Percentiles rank a stretch among this genome's conserved stretches.
phyloP scores from a whole-genome alignment of 345 rosid species.

The Raphanus raphanistrum region DNA sequence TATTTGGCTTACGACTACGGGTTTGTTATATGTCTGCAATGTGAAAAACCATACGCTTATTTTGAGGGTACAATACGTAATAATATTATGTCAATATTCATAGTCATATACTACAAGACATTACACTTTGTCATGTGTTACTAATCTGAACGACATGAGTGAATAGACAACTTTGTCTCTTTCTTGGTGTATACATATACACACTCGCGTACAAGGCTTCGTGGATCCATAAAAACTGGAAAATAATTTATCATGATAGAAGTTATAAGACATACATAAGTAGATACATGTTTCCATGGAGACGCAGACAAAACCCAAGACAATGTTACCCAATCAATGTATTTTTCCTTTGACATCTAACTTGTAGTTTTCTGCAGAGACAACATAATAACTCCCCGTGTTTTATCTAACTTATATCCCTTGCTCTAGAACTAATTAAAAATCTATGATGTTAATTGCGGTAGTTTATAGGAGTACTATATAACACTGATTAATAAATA shows the following conservation, averaged over 20 bases:
- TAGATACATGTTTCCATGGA: constrained; percentile 34
- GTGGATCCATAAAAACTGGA: constrained; percentile 34
- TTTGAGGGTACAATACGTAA: constrained; percentile 9
- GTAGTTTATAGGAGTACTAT: neutral
- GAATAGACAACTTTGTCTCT: constrained; percentile 34
- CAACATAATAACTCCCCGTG: constrained; percentile 3
- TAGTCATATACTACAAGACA: constrained; percentile 34
- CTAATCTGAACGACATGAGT: constrained; percentile 22
- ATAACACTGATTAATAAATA: neutral
- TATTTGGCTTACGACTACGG: neutral
- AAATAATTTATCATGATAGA: constrained; percentile 25
- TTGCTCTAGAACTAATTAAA: neutral
- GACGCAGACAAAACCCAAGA: constrained; percentile 36
- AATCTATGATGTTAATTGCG: neutral
- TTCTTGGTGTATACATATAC: constrained; percentile 20
- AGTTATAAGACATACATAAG: neutral
- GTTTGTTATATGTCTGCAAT: constrained; percentile 25
- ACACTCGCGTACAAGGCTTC: constrained; percentile 10
- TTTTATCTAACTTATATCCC: neutral
- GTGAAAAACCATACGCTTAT: constrained; percentile 27
- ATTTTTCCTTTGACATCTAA: constrained; percentile 37
- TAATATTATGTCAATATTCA: constrained; percentile 19
- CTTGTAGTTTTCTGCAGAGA: constrained; percentile 34
- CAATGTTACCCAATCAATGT: constrained; percentile 32
- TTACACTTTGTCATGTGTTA: constrained; percentile 29